Conservation (phyloP, 345 rosid species). For the Salix caprea region DNA sequence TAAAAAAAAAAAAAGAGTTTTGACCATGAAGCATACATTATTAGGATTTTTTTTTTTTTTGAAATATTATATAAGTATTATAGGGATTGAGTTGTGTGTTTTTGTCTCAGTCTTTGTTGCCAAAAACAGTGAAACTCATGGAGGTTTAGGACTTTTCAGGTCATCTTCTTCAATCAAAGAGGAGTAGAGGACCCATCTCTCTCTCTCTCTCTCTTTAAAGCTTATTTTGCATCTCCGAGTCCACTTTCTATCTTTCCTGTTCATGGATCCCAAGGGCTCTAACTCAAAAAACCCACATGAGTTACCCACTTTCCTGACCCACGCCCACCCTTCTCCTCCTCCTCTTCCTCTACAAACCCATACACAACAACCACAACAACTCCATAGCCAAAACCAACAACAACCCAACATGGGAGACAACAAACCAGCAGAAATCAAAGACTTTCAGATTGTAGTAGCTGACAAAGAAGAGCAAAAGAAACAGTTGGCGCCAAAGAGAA, state of each 20-base stretch:
- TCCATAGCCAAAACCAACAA: constrained; percentile 21
- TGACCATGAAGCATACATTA: not conserved
- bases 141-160: constrained; percentile 55
- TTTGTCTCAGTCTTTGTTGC: constrained; percentile 29
- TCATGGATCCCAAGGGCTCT: constrained; percentile 66
- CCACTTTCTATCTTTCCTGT: constrained; percentile 12
- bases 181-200: constrained; percentile 10
- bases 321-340: constrained; percentile 13
- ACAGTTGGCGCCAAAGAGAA: constrained; percentile 73
- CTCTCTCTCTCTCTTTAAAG: not conserved
- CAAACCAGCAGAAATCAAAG: constrained; percentile 62
- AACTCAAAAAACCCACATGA: constrained; percentile 39
- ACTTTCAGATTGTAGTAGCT: constrained; percentile 65
- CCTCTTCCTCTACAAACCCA: constrained; percentile 15
- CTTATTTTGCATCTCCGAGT: constrained; percentile 23
- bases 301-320: constrained; percentile 60
- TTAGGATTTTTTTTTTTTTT: not conserved
- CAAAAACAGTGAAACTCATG: constrained; percentile 54
- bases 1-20: not conserved
- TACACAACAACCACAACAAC: constrained; percentile 23
- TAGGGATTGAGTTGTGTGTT: not conserved
- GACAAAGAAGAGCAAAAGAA: constrained; percentile 61
- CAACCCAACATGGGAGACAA: constrained; percentile 37
- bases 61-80: not conserved
- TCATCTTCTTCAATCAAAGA: constrained; percentile 43